Conservation (phyloP, 2,329 filamentous ascomycete genomes). For the Xylaria sp. region DNA sequence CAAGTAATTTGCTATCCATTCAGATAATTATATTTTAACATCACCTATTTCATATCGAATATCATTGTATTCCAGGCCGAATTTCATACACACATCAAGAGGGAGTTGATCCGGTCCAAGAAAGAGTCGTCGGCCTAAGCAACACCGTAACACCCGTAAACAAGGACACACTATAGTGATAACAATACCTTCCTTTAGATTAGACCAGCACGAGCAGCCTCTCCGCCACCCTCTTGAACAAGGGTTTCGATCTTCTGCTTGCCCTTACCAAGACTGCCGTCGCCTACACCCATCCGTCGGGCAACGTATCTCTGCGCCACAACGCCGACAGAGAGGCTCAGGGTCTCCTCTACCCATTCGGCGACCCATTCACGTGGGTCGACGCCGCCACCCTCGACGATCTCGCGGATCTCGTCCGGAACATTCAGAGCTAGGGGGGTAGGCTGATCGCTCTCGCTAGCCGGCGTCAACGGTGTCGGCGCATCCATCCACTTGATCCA, state of each 20-base stretch:
- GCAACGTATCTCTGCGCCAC: conserved; percentile 97
- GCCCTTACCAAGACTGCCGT: conserved; percentile 72
- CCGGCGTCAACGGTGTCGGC: conserved; percentile 65
- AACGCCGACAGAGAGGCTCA: conserved; percentile 81
- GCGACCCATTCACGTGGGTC: conserved; percentile 97
- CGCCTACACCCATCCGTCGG: conserved; percentile 92
- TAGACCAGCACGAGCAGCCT: conserved; percentile 68
- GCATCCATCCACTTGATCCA: conserved; percentile 95
- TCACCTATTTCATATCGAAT: background rate
- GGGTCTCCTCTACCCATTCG: conserved; percentile 93
- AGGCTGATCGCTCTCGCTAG: conserved; percentile 57
- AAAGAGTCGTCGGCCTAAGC: background rate
- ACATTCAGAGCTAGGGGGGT: conserved; percentile 53
- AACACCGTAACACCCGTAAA: conserved; percentile 27
- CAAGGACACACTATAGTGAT: background rate
- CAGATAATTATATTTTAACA: background rate
- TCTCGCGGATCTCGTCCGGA: conserved; percentile 87
- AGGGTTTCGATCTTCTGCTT: conserved; percentile 69
- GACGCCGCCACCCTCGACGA: conserved; percentile 78
- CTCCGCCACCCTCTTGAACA: conserved; percentile 65
- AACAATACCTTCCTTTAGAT: conserved; percentile 50
- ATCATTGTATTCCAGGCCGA: conserved; percentile 18
- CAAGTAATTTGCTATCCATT: background rate
- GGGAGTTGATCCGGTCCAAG: conserved; percentile 21
- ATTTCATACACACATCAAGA: conserved; percentile 12